These are phyloP conservation scores for Penicillium sp. DNA, from an alignment of 2,329 filamentous ascomycete genomes.

Conservation along the genomic window DNA sequence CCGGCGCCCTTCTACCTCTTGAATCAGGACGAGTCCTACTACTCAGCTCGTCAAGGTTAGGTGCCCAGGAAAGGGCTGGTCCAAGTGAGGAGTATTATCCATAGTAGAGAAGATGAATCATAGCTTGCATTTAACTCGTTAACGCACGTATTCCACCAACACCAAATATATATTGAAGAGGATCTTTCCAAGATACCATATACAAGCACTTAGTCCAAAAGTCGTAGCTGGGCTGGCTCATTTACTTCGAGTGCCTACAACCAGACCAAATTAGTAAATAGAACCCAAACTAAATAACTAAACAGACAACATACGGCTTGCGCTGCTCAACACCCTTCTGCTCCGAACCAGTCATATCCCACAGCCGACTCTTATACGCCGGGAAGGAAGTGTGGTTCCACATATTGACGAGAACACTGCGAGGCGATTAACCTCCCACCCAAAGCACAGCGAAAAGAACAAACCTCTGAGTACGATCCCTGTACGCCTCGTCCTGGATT, in stretches of 20 bases:
- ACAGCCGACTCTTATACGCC: conserved; percentile 43
- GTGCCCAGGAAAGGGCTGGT: background rate
- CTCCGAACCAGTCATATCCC: conserved; percentile 31
- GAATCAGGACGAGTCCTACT: conserved; percentile 32
- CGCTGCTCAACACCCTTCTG: conserved; percentile 23
- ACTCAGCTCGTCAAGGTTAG: conserved; percentile 5
- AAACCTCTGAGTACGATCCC: conserved; percentile 56
- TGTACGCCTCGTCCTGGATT: conserved; percentile 53
- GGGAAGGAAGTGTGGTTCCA: conserved; percentile 48
- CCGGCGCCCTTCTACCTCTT: conserved; percentile 31
- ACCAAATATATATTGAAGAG: background rate
- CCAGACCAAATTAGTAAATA: background rate
- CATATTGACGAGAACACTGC: conserved; percentile 46
- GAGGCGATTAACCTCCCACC: background rate
- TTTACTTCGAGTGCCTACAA: conserved; percentile 11
- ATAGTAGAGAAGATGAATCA: background rate
- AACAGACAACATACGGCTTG: conserved; percentile 20
- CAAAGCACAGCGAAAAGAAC: conserved; percentile 2
- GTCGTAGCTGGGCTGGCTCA: background rate
- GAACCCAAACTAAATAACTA: background rate
- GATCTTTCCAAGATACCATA: background rate
- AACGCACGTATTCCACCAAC: background rate
- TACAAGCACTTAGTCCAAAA: background rate
- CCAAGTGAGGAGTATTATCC: background rate
- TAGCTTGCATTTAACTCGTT: background rate